Evolutionary conservation across 1,284 basidiomycete species (phyloP), one percentile per base, ranked within the genome.

Genomic region (Leucoagaricus sp.): DNA sequence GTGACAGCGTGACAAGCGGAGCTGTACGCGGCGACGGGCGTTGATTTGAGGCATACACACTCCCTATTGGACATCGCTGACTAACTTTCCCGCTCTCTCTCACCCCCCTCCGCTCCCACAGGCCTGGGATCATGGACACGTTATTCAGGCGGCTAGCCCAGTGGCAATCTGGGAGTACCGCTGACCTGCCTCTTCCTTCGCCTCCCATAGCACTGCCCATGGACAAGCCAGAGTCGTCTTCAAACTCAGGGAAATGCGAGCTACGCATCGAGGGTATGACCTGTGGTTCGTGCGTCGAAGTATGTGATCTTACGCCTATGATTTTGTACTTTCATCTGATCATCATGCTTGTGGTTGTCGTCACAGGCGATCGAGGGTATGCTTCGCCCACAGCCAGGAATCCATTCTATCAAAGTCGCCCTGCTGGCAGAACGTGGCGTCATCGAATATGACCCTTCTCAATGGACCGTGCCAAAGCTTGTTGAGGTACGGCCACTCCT

Each of bases 381-480:
- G 78, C 82, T 99, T n/a, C 79, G 87, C 59, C 77, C 79, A 10
- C 92, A 96, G 70, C 75, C 85, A 19, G 97, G 97, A 21, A 96
- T 99, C 55, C 72, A 86, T 58, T 91, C 87, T 6, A 78, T 98
- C 58, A 93, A 94, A 67, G 95, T 99, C 21, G 96, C 96, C 13
- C 80, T 99, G 17, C 82, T 99, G 25, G 92, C 97, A 9, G 96
- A 99, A 72, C 87, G 94, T 25, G 96, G 91, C 2, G 83, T 94
- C 31, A 79, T 99, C 62, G 92, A 94, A 67, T 99, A 92, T 67
- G 93, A 98, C 67, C 83, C 91, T 19, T 66, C 75, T 1, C 69
- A 77, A n/a, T 98, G 96, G 96, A 85, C 82, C 26, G 76, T 85
- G 13, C 90, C 88, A 44, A 92, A 89, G 69, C 80, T 98, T 55